Percentiles rank a stretch among this genome's conserved stretches.
These are phyloP conservation scores for Globisporangium nodosum DNA, from an alignment of 352 stramenopile species.

Conservation along the genomic window DNA sequence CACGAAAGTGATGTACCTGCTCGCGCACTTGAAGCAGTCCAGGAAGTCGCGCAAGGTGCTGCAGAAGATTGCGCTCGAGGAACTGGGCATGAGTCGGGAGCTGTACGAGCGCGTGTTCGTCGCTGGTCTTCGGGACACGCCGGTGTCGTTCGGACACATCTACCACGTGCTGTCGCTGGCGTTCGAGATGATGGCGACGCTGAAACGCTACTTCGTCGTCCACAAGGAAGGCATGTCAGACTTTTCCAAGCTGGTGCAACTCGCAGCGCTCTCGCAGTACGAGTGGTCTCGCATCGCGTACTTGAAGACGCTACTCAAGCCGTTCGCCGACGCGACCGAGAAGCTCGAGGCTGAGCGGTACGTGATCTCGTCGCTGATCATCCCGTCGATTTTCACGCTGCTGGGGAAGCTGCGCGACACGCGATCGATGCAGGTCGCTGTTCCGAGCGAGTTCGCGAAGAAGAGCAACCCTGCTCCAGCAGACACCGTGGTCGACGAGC, in stretches of 20 bases:
- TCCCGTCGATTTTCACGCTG: conserved; percentile 64
- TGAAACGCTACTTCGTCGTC: conserved; percentile 60
- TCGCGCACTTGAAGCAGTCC: conserved; percentile 67
- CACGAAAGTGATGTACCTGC: conserved; percentile 54
- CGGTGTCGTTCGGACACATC: conserved; percentile 41
- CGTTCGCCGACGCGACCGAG: conserved; percentile 50
- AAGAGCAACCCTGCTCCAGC: neutral
- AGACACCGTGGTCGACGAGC: conserved; percentile 5
- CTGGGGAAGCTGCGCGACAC: conserved; percentile 52
- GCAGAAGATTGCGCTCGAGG: conserved; percentile 36
- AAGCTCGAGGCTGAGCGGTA: conserved; percentile 60
- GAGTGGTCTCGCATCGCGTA: conserved; percentile 65
- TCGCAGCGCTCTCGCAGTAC: conserved; percentile 56
- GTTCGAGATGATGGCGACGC: conserved; percentile 42
- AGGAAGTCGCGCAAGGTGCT: conserved; percentile 35
- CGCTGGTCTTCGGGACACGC: conserved; percentile 23
- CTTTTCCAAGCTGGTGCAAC: conserved; percentile 64
- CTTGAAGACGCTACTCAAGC: conserved; percentile 55
- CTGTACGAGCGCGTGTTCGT: conserved; percentile 45
- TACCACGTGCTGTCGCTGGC: conserved; percentile 42
- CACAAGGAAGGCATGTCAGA: conserved; percentile 55
- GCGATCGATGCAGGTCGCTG: conserved; percentile 1
- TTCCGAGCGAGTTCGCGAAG: neutral
- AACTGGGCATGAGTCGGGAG: conserved; percentile 35
- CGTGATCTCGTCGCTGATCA: conserved; percentile 58